Evolutionary conservation across 2,329 filamentous ascomycete species (phyloP).

Genomic region (Penicillium sp.): DNA sequence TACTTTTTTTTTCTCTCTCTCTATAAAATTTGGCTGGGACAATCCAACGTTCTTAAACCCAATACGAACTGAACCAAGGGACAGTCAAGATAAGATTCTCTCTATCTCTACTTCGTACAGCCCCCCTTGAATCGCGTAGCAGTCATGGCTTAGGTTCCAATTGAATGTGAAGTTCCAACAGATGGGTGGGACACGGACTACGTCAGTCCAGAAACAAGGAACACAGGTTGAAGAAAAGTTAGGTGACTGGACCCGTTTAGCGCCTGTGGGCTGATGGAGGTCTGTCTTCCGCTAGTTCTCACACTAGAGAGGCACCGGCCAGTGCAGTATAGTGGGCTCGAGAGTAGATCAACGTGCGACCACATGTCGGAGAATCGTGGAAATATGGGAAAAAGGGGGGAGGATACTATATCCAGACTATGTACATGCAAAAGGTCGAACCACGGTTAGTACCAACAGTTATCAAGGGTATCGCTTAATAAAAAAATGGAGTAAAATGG

Average conservation of each 20-base stretch:
- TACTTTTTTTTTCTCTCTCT: not conserved
- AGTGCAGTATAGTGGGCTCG: slow-evolving; percentile 8
- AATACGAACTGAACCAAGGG: not conserved
- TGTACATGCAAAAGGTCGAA: too few relatives aligned
- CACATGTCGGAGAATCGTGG: slow-evolving; percentile 13
- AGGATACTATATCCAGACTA: not conserved
- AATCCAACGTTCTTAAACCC: not conserved
- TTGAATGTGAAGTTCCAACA: not conserved
- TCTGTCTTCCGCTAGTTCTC: slow-evolving; percentile 1
- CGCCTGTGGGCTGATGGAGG: slow-evolving; percentile 8
- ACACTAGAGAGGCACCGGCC: not conserved
- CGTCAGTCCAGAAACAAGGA: slow-evolving; percentile 26
- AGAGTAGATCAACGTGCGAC: slow-evolving; percentile 10
- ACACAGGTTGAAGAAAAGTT: slow-evolving; percentile 15
- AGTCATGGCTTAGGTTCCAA: too few relatives aligned
- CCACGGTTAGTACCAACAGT: too few relatives aligned
- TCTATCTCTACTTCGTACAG: too few relatives aligned
- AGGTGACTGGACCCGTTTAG: slow-evolving; percentile 1
- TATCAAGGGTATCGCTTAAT: not conserved
- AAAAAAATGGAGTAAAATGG: not conserved
- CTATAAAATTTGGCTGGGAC: not conserved
- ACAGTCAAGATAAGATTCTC: not conserved
- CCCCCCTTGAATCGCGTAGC: too few relatives aligned
- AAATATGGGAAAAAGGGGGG: not conserved
- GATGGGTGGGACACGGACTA: slow-evolving; percentile 16